phyloP scores from a whole-genome alignment of 2,329 filamentous ascomycete species.

The Nigrospora sphaerica region DNA sequence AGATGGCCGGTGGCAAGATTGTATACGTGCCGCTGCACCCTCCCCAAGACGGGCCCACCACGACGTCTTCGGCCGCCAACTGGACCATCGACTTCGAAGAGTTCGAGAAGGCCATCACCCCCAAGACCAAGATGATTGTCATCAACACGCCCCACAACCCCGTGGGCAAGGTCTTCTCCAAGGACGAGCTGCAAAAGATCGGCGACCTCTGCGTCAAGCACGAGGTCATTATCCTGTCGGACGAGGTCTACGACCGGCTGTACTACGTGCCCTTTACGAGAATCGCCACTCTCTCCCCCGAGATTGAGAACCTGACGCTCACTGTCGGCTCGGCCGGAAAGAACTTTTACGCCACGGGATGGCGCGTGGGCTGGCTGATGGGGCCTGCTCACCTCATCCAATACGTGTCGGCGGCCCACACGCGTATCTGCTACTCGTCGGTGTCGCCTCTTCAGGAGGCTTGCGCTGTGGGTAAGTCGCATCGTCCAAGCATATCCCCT shows the following conservation, averaged over 20 bases:
- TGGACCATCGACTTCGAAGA: conserved; percentile 84
- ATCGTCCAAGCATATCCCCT: not conserved
- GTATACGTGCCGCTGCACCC: conserved; percentile 94
- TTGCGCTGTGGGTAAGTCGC: conserved; percentile 61
- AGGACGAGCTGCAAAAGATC: conserved; percentile 74
- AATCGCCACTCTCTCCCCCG: conserved; percentile 82
- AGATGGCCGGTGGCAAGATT: conserved; percentile 94
- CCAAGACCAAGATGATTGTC: conserved; percentile 94
- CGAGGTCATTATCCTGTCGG: conserved; percentile 86
- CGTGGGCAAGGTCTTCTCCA: conserved; percentile 90
- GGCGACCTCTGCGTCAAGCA: conserved; percentile 86
- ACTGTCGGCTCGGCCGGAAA: conserved; percentile 96
- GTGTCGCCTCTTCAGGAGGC: conserved; percentile 94
- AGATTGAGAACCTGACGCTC: conserved; percentile 79
- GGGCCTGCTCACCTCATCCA: conserved; percentile 84
- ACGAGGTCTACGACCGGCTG: conserved; percentile 90
- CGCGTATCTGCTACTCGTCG: conserved; percentile 90
- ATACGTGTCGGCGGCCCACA: conserved; percentile 87
- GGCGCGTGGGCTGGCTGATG: conserved; percentile 92
- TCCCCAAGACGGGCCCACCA: conserved; percentile 68
- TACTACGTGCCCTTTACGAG: conserved; percentile 95
- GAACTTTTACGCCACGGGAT: conserved; percentile 97
- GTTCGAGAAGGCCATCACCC: conserved; percentile 73
- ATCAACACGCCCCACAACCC: conserved; percentile 86
- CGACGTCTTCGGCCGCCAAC: conserved; percentile 77